Conservation (phyloP, 164 flowering plant species). For the Macadamia integrifolia region DNA sequence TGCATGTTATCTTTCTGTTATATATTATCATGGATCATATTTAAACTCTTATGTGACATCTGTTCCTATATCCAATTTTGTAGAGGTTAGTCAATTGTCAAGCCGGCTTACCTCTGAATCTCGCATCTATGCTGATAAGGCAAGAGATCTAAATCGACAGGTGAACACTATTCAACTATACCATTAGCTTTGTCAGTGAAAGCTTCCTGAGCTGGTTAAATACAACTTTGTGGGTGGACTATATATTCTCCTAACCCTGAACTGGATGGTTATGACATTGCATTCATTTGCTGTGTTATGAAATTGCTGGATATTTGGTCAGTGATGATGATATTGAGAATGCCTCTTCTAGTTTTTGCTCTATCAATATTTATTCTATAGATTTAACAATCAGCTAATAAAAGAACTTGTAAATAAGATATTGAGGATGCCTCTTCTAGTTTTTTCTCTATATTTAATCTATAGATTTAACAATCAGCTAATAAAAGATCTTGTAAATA, state of each 20-base stretch:
- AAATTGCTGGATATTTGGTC: not conserved
- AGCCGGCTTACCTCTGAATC: conserved; percentile 85
- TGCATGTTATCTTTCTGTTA: no score
- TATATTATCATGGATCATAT: no score
- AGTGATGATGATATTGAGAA: no score
- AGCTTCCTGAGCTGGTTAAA: not conserved
- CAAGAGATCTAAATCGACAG: conserved; percentile 81
- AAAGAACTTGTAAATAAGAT: no score
- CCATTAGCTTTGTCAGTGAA: not conserved
- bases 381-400: no score
- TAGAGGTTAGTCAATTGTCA: conserved; percentile 93
- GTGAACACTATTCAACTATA: conserved; percentile 28
- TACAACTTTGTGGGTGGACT: not conserved
- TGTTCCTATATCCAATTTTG: conserved; percentile 17
- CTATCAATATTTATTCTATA: no score
- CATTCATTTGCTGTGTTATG: no score
- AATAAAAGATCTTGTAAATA: not conserved
- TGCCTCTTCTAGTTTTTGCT: no score
- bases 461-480: no score
- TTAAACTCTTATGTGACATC: no score
- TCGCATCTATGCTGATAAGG: conserved; percentile 88
- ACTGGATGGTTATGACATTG: not conserved
- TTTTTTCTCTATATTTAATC: no score
- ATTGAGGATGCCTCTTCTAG: no score
- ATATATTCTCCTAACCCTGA: not conserved